Conservation (phyloP, 495 filamentous ascomycete genomes). For the Lindgomyces ingoldianus region DNA sequence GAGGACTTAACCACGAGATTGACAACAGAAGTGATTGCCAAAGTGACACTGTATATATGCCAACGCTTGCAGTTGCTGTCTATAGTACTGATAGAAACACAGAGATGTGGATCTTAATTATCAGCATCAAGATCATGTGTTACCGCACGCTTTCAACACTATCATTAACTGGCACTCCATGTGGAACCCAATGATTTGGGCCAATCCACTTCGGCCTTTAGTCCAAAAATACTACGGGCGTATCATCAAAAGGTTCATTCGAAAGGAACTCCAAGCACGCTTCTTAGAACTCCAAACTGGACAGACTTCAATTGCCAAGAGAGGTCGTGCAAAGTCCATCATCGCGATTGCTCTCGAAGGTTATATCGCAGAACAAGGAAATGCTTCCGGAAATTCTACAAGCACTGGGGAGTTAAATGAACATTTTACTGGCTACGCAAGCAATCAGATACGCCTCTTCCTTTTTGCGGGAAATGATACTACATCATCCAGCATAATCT, state of each 20-base stretch:
- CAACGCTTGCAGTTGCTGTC: no score
- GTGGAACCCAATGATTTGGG: no score
- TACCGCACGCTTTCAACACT: no score
- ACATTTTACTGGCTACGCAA: slow-evolving; percentile 6
- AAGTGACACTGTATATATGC: slow-evolving; percentile 19
- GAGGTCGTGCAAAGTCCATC: slow-evolving; percentile 1
- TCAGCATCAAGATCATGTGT: no score
- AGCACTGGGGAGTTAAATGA: not conserved
- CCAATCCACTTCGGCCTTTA: no score
- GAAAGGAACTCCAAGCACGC: slow-evolving; percentile 16
- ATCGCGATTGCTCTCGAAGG: slow-evolving; percentile 9
- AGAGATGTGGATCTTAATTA: no score
- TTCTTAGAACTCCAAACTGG: not conserved
- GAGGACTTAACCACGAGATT: slow-evolving; percentile 12
- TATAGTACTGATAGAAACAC: no score
- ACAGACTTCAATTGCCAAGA: not conserved
- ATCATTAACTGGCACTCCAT: no score
- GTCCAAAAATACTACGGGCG: no score
- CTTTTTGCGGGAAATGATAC: slow-evolving; percentile 56
- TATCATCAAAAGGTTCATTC: no score
- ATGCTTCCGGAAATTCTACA: not conserved
- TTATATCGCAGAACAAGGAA: slow-evolving; percentile 8
- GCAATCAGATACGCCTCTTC: slow-evolving; percentile 40
- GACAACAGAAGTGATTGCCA: slow-evolving; percentile 19
- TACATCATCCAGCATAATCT: slow-evolving; percentile 47